phyloP scores from a whole-genome alignment of 345 rosid species.

The Citrus australasica region DNA sequence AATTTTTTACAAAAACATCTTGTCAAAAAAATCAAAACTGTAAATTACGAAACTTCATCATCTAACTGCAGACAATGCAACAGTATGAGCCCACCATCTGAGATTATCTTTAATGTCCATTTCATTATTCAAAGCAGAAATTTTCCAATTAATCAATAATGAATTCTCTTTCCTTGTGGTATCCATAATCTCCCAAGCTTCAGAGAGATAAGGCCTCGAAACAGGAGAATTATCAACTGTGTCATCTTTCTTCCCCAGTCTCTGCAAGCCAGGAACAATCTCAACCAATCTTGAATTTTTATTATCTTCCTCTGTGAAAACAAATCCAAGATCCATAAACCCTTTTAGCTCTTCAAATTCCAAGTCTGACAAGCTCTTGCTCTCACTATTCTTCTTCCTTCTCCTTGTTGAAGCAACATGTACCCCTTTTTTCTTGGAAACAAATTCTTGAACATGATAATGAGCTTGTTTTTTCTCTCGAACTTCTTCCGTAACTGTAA shows the following conservation, averaged over 20 bases:
- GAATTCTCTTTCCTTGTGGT: slow-evolving; percentile 36
- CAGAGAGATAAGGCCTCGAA: slow-evolving; percentile 75
- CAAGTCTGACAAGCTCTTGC: slow-evolving; percentile 61
- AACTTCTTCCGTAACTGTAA: slow-evolving; percentile 9
- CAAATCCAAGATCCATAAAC: slow-evolving; percentile 89
- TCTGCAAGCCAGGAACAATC: slow-evolving; percentile 72
- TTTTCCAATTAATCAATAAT: slow-evolving; percentile 49
- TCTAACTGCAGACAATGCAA: slow-evolving; percentile 54
- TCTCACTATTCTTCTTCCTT: slow-evolving; percentile 27
- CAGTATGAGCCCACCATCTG: slow-evolving; percentile 73
- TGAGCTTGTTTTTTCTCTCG: slow-evolving; percentile 4
- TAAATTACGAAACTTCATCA: slow-evolving; percentile 17
- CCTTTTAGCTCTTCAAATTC: slow-evolving; percentile 85
- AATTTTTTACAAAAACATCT: neutral
- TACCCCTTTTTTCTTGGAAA: neutral
- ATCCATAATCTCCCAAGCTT: slow-evolving; percentile 69
- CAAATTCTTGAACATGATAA: neutral
- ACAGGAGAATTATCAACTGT: slow-evolving; percentile 25
- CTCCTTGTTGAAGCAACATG: slow-evolving; percentile 1
- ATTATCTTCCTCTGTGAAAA: slow-evolving; percentile 74
- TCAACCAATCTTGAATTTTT: slow-evolving; percentile 58
- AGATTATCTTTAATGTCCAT: slow-evolving; percentile 59
- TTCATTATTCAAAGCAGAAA: slow-evolving; percentile 50
- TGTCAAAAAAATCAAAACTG: neutral
- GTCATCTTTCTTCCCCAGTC: slow-evolving; percentile 37